These are phyloP conservation scores for Ophiostoma perfectum DNA, from an alignment of 2,329 filamentous ascomycete species.

Conservation along the genomic window DNA sequence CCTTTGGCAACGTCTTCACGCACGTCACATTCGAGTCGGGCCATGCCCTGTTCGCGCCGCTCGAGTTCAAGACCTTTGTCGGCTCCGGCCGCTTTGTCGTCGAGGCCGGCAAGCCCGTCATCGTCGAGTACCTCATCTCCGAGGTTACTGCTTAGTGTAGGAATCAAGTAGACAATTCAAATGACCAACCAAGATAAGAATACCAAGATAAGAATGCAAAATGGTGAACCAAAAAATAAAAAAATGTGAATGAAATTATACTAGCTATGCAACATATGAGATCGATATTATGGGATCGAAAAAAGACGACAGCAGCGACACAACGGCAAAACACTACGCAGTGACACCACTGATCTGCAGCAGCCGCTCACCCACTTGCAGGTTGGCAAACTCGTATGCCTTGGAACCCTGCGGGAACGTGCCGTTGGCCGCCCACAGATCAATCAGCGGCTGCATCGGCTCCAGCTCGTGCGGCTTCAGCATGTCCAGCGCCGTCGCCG, in stretches of 20 bases:
- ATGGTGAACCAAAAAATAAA: no score
- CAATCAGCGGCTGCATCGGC: conserved; percentile 91
- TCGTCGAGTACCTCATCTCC: conserved; percentile 44
- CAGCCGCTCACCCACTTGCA: conserved; percentile 54
- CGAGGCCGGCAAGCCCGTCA: conserved; percentile 35
- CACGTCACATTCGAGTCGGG: conserved; percentile 39
- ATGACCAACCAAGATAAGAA: no score
- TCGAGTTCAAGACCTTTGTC: conserved; percentile 40
- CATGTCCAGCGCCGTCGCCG: conserved; percentile 74
- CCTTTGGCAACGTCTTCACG: conserved; percentile 37
- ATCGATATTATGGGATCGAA: no score
- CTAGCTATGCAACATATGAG: no score
- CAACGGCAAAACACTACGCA: not conserved
- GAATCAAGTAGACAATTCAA: no score
- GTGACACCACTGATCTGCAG: conserved; percentile 37
- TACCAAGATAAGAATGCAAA: no score
- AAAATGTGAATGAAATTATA: no score
- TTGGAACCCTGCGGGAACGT: conserved; percentile 74
- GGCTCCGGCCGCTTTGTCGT: conserved; percentile 40
- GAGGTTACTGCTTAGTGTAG: conserved; percentile 32
- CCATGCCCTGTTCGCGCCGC: conserved; percentile 31
- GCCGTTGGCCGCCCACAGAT: conserved; percentile 84
- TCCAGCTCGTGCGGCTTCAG: conserved; percentile 85
- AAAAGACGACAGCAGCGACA: not conserved
- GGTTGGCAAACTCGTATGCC: conserved; percentile 60